A percentile compares a stretch with the other conserved stretches of the same genome.
phyloP scores from a whole-genome alignment of 805 yeast genomes.

The Ogataea neopini region DNA sequence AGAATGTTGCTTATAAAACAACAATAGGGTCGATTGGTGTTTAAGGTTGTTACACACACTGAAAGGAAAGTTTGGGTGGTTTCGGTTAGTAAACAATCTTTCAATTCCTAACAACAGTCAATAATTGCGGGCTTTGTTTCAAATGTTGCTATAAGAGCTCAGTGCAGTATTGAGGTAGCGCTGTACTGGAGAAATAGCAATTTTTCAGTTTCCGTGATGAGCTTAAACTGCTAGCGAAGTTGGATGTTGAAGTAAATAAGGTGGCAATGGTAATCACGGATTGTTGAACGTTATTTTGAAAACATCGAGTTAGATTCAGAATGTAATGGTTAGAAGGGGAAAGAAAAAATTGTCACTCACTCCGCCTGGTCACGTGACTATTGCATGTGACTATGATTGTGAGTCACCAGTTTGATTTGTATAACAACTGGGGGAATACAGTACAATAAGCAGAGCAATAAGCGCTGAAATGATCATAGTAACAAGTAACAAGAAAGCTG shows the following conservation, averaged over 20 bases:
- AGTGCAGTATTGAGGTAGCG: neutral
- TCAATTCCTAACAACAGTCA: neutral
- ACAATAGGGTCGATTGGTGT: neutral
- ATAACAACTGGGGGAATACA: no score
- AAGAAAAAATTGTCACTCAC: conserved; percentile 6
- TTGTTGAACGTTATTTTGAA: neutral
- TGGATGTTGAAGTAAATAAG: neutral
- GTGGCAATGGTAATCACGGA: no score
- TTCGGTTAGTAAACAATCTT: neutral
- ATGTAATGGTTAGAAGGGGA: conserved; percentile 7
- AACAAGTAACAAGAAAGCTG: no score
- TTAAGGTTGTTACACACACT: no score
- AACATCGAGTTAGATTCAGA: conserved; percentile 5
- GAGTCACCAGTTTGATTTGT: no score
- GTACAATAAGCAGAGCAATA: no score
- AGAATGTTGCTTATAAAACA: neutral
- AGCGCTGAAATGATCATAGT: no score
- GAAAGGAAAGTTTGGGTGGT: no score
- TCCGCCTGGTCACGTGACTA: conserved; percentile 6
- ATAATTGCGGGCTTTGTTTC: conserved; percentile 1
- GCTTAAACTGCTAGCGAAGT: neutral
- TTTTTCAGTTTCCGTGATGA: neutral
- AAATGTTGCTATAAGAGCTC: neutral
- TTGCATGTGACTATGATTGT: no score
- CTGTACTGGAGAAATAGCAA: neutral